Evolutionary conservation across 2,329 filamentous ascomycete genomes (phyloP).

Genomic region (Teratosphaeria gauchensis): DNA sequence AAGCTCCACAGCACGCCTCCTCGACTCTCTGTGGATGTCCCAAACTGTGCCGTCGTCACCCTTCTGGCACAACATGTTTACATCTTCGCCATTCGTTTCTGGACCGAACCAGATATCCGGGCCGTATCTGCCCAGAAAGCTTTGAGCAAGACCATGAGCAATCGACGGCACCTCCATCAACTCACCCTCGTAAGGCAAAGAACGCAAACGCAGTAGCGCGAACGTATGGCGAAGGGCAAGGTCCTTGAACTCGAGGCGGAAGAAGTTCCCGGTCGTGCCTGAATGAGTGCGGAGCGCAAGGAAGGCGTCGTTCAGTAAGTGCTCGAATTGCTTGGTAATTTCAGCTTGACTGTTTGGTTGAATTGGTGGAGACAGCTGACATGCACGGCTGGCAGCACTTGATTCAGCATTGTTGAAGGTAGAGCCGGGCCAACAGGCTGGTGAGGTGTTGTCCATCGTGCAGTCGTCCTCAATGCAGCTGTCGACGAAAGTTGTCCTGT

Average conservation of each 20-base stretch:
- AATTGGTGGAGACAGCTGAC: neutral
- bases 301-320: neutral
- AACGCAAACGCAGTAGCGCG: neutral
- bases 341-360: neutral
- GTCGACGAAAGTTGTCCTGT: neutral
- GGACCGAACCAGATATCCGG: neutral
- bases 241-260: neutral
- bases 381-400: neutral
- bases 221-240: neutral
- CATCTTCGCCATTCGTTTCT: neutral
- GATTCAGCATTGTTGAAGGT: neutral
- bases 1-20: neutral
- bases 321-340: neutral
- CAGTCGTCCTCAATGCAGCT: neutral
- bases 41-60: neutral
- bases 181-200: neutral
- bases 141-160: neutral
- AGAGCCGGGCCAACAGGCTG: neutral
- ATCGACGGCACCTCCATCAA: neutral
- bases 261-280: neutral
- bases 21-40: neutral
- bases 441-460: neutral
- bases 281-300: neutral
- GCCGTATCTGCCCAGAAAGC: neutral
- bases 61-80: neutral